Evolutionary conservation across 2,329 filamentous ascomycete species (phyloP), one percentile per base, ranked within the genome.

Genomic region (Colletotrichum liriopes): DNA sequence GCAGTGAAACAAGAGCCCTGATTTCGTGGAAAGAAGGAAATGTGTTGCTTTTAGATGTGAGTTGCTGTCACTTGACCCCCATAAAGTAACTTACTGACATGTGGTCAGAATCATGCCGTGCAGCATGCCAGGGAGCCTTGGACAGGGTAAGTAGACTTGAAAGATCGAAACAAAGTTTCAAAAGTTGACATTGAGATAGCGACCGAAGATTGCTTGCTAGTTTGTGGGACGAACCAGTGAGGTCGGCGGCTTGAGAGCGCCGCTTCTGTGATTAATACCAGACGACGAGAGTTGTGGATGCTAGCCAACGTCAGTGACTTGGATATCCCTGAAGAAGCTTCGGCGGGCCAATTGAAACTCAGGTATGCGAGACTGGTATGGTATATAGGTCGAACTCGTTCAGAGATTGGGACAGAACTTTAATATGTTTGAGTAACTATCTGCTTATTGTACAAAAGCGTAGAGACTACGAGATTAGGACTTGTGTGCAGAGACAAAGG

Each of bases 91-190:
- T 9, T 23, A 18, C 49, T 59, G 12, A 51, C 12, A 23, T 8
- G 8, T 5, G 7, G 20, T 5, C 56, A 78, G 76, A 79, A 78
- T 43, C 75, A 76, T 61, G 72, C 75, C 3, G 75, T 77, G 5
- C 77, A 78, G 64, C 77, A 78, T 60, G 76, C 74, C 4, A 61
- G 76, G 23, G 76, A 77, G 35, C 77, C 75, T 0, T 78, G 76
- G 77, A 77, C 68, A 1, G 75, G 76, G 70, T 73, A 61, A 54
- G 67, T 69, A 29, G 20, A 7, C 20, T 18, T 29, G 20, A 4
- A 4, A n/a, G 9, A 7, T 7, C 5, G 32, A 18, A 7, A 32
- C 32, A 12, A 39, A 47, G 23, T 26, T 12, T 20, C 23, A 29
- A 23, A 7, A 18, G 8, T 20, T 68, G 39, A 59, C 7, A 14